Percentiles rank a stretch among this genome's conserved stretches.
phyloP scores from a whole-genome alignment of 2,329 filamentous ascomycete genomes.

The Pestalotiopsis sp. region DNA sequence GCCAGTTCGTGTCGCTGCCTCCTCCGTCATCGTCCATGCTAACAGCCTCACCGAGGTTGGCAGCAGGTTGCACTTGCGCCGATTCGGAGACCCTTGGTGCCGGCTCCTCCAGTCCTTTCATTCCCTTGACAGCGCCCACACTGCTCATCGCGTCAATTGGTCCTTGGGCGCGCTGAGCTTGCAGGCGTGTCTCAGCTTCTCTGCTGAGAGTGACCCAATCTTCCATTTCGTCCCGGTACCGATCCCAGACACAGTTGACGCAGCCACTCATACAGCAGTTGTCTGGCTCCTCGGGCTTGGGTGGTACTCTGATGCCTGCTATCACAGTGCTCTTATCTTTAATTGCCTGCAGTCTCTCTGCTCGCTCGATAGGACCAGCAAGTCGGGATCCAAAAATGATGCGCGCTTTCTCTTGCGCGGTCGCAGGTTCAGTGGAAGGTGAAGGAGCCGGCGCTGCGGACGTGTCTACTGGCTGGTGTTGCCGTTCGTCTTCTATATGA shows the following conservation, averaged over 20 bases:
- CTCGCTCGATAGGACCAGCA: conserved; percentile 71
- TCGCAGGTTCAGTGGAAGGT: conserved; percentile 42
- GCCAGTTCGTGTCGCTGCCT: conserved; percentile 73
- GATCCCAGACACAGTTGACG: conserved; percentile 96
- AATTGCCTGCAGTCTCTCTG: conserved; percentile 60
- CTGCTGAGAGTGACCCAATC: conserved; percentile 73
- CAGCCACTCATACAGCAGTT: conserved; percentile 99
- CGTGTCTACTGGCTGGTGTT: conserved; percentile 15
- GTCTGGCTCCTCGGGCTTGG: conserved; percentile 84
- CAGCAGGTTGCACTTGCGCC: conserved; percentile 15
- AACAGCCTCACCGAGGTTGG: conserved; percentile 38
- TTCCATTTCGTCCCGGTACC: conserved; percentile 88
- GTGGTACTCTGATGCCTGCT: conserved; percentile 82
- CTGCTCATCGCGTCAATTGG: conserved; percentile 15
- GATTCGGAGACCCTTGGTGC: conserved; percentile 26
- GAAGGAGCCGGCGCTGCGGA: conserved; percentile 12
- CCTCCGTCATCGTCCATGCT: conserved; percentile 83
- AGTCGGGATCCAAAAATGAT: conserved; percentile 84
- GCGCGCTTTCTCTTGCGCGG: conserved; percentile 56
- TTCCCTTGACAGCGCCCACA: conserved; percentile 16
- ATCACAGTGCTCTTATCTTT: conserved; percentile 64
- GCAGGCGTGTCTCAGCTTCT: conserved; percentile 62
- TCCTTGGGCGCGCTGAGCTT: conserved; percentile 33
- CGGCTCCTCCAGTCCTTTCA: conserved; percentile 23
- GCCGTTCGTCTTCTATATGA: conserved; percentile 7